Evolutionary conservation across 768 basidiomycete genomes (phyloP), one percentile per base, ranked within the genome.

Genomic region (Fibroporia radiculosa): DNA sequence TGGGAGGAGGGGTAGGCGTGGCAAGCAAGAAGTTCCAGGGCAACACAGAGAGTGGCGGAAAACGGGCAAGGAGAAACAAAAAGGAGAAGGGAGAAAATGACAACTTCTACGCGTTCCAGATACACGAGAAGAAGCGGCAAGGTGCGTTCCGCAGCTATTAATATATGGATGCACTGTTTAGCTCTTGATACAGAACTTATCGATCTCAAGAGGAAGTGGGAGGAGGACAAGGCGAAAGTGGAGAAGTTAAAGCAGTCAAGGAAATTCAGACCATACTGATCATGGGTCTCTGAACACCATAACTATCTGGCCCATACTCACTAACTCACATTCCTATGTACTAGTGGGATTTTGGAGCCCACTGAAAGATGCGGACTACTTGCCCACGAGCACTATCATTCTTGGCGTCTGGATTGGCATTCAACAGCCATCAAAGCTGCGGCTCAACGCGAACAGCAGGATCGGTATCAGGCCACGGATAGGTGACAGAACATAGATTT

Each of bases 41-140:
- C 18, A 40, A 33, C 8, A 56, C 43, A 46, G 53, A 8, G 0
- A 65, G 62, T 3, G 45, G 48, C 26, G 61, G 64, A 35, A 70
- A 65, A 41, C 62, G 60, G 36, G 70, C 67, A 50, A 76, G 74
- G 65, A 79, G 75, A 60, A 74, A 75, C 48, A 70, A 71, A 52
- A 78, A 80, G 61, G 82, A 84, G 63, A 85, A 81, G 57, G 76
- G 74, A 37, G 72, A 73, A 50, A 67, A 69, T 57, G 57, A 65
- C 11, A 73, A 74, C 3, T 93, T 96, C 59, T 95, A 97, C 62
- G 82, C 80, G 20, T 95, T 93, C 74, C 91, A 96, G 63, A 80
- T 82, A 57, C 84, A 83, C 38, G 93, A 93, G 64, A 85, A 84
- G 67, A 93, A 93, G 62, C 69, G 90, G 47, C 76, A 83, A 63